Evolutionary conservation across 108 stramenopile genomes (phyloP).

Genomic region (Pseudonitzschia delicatissima): DNA sequence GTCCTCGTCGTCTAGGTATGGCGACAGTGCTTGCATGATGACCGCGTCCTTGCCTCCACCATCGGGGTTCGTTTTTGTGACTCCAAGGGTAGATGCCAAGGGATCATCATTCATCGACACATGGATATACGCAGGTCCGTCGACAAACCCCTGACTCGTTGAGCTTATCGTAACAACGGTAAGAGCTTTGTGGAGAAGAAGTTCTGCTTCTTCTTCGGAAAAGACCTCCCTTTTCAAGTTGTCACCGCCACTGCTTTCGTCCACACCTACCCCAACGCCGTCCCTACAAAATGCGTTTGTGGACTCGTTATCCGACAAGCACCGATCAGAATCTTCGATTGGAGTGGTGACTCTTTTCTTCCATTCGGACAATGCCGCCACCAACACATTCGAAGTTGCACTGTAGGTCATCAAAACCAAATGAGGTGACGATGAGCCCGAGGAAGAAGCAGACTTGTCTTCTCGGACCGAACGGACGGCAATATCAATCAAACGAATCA

Average conservation of each 20-base stretch:
- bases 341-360: background rate
- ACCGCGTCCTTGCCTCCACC: constrained; percentile 33
- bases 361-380: constrained; percentile 10
- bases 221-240: constrained; percentile 1
- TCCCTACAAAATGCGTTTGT: background rate
- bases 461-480: background rate
- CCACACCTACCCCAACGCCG: background rate
- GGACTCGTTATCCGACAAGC: background rate
- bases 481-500: constrained; percentile 11
- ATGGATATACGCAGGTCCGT: constrained; percentile 37
- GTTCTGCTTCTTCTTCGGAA: constrained; percentile 14
- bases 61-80: constrained; percentile 15
- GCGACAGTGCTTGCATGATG: constrained; percentile 28
- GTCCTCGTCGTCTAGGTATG: constrained; percentile 6
- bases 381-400: constrained; percentile 3
- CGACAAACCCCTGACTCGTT: constrained; percentile 9
- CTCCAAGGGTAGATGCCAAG: constrained; percentile 12
- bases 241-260: background rate
- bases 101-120: constrained; percentile 38
- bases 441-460: background rate
- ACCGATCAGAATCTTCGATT: background rate
- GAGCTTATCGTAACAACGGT: constrained; percentile 34
- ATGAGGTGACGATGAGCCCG: background rate
- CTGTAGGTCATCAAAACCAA: constrained; percentile 7
- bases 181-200: constrained; percentile 17